Evolutionary conservation across 805 yeast genomes (phyloP).

Genomic region (Kodamaea kakaduensis): DNA sequence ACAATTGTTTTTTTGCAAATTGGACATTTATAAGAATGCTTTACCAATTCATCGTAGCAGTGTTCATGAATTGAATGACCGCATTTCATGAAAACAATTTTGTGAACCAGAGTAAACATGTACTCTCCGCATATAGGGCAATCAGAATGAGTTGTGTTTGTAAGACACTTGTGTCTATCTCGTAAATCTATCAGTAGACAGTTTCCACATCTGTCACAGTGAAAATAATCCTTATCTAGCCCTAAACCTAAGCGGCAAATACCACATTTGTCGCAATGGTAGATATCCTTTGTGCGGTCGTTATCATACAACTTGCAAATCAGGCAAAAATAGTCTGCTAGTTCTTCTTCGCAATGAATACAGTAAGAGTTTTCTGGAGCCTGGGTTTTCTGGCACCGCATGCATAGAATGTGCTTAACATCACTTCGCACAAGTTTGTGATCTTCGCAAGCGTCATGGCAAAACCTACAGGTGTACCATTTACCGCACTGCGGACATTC

Average conservation of each 20-base stretch:
- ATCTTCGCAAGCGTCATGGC: slow-evolving; percentile 64
- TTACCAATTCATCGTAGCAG: slow-evolving; percentile 79
- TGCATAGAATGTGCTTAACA: slow-evolving; percentile 71
- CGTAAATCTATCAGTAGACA: slow-evolving; percentile 78
- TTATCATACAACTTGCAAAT: slow-evolving; percentile 81
- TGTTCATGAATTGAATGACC: slow-evolving; percentile 90
- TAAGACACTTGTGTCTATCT: slow-evolving; percentile 78
- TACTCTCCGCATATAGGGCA: slow-evolving; percentile 93
- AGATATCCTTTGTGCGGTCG: slow-evolving; percentile 72
- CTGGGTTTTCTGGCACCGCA: slow-evolving; percentile 76
- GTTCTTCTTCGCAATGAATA: slow-evolving; percentile 56
- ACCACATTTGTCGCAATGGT: slow-evolving; percentile 91
- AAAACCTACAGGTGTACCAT: slow-evolving; percentile 81
- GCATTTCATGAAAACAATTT: slow-evolving; percentile 89
- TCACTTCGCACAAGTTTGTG: slow-evolving; percentile 51
- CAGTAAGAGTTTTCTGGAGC: slow-evolving; percentile 66
- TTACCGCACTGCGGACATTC: slow-evolving; percentile 71
- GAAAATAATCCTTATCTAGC: slow-evolving; percentile 83
- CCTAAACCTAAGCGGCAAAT: slow-evolving; percentile 90
- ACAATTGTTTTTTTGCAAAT: slow-evolving; percentile 79
- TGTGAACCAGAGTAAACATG: slow-evolving; percentile 74
- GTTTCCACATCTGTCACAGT: slow-evolving; percentile 84
- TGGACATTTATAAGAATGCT: slow-evolving; percentile 87
- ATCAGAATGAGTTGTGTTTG: slow-evolving; percentile 82
- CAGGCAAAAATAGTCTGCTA: slow-evolving; percentile 75